Evolutionary conservation across 257 asterid species (phyloP), one percentile per base, ranked within the genome.

Genomic region (Penstemon newberryi): DNA sequence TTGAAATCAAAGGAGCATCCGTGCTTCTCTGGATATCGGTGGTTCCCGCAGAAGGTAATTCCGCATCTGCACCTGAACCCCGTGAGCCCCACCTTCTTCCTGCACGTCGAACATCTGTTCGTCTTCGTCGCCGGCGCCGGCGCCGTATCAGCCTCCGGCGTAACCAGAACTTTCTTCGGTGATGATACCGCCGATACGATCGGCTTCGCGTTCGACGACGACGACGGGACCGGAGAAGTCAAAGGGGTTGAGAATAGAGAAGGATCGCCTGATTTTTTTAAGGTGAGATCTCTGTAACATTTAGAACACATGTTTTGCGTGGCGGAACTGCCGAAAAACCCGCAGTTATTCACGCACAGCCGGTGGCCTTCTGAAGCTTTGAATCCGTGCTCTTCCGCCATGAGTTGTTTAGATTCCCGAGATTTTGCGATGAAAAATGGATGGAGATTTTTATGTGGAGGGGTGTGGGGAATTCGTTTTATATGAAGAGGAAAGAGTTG

Each of bases 311-410:
- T 73, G 75, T 91, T 84, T 43, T 83, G 91, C 11, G 94, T 87
- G 45, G 97, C 81, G 1, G 93, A 86, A 71, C 94, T 91, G 4
- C 96, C 97, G 69, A 84, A 89, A 38, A 91, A 87, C 0, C 97
- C 97, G 82, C 97, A 91, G 36, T 89, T 87, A 25, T 91, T 91
- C 12, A 80, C 87, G 73, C 96, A 91, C 56, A 91, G 53, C 4
- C 89, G 87, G 80, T 83, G 96, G 75, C 93, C 93, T 63, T 87
- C 95, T n/a, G 85, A 77, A 5, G 96, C 79, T 64, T 84, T 89
- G 50, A 77, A 89, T 65, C 89, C 95, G 58, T 91, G 96, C 66
- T 91, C 96, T 70, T 91, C 98, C 65, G 96, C 95, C 96, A 91
- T 91, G 41, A 56, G 25, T 43, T 0, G 8, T 8, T 51, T 39